phyloP scores from a whole-genome alignment of 306 rosid species.

The Corylus americana region DNA sequence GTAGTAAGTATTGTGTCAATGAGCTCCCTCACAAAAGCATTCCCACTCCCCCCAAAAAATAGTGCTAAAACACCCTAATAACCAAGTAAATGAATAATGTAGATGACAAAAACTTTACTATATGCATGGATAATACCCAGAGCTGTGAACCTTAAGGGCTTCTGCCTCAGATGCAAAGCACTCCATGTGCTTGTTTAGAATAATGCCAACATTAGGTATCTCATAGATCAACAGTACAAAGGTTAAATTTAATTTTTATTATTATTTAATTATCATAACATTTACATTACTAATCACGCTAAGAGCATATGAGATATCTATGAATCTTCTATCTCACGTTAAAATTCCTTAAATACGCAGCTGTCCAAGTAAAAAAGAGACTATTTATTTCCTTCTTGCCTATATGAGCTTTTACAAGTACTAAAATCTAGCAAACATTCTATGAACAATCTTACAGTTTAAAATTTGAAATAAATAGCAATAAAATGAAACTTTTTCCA shows the following conservation, averaged over 20 bases:
- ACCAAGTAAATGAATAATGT: not conserved
- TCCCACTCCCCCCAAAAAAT: not conserved
- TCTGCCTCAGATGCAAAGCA: not conserved
- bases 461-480: not conserved
- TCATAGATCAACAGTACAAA: no score
- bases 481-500: conserved; percentile 8
- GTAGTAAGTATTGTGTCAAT: not conserved
- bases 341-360: no score
- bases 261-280: not conserved
- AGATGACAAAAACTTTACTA: not conserved
- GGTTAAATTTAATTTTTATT: not conserved
- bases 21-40: not conserved
- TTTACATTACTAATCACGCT: not conserved
- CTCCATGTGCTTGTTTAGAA: not conserved
- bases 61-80: no score
- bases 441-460: not conserved
- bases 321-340: no score
- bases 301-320: not conserved
- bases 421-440: not conserved
- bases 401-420: not conserved
- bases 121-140: no score
- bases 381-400: not conserved
- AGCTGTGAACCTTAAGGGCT: not conserved
- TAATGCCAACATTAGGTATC: no score
- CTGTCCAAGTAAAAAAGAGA: no score